Evolutionary conservation across 805 yeast genomes (phyloP), one percentile per base, ranked within the genome.

Genomic region (Yarrowia keelungensis): DNA sequence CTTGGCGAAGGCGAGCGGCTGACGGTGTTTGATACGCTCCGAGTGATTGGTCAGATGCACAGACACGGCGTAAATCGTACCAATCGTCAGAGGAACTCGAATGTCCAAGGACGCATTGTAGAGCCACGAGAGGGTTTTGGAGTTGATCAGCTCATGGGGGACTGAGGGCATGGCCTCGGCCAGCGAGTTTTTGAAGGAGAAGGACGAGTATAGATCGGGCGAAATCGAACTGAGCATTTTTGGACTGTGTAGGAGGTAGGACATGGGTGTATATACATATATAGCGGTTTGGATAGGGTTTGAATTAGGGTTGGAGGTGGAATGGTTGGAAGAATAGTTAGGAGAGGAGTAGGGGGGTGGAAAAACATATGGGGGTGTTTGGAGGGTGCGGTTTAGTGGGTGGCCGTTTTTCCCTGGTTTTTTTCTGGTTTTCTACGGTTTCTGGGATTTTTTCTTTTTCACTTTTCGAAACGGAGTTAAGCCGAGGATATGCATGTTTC

Each of bases 11-110:
- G 75, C 68, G 69, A 79, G 80, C 1, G 92, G 91, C 22, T 69
- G 74, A 74, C 42, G 42, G 3, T 67, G 76, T 71, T 88, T 80
- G 15, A 78, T 78, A n/a, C 80, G 75, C 15, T 86, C 76, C 36
- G 79, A 76, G 11, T 81, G 82, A 76, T 89, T 89, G 70, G 82
- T 74, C 41, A 78, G 73, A 74, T 88, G 91, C 53, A 88, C 90
- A 19, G 82, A 75, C 8, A 82, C 77, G 71, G 89, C 89, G 75
- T 88, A 88, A 16, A 82, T 79, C 4, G 85, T 70, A 12, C 90
- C 89, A 68, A 88, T 82, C 15, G 85, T 78, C 70, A 88, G 72
- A 2, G 91, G 90, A 22, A 87, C 84, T 32, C 81, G 73, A 47
- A 82, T 82, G 69, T 83, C 80, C 82, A 88, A 80, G 35, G 76